phyloP scores from a whole-genome alignment of 129 eudicot species.

The Lactuca sativa region DNA sequence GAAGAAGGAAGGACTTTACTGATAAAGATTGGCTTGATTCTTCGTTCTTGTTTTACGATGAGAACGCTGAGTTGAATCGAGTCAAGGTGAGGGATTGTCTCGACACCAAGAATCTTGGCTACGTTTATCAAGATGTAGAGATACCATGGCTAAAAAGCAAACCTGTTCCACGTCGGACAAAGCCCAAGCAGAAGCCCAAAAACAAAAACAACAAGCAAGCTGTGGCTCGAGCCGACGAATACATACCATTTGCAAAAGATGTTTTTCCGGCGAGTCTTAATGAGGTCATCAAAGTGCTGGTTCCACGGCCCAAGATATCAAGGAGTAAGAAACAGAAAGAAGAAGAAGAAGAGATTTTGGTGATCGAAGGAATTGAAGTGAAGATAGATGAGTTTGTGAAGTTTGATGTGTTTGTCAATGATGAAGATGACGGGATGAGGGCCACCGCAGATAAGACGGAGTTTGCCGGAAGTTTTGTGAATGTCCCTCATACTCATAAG shows the following conservation, averaged over 20 bases:
- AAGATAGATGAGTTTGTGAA: slow-evolving; percentile 33
- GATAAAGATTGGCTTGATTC: slow-evolving; percentile 51
- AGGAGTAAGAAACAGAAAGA: slow-evolving; percentile 47
- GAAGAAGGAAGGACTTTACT: slow-evolving; percentile 33
- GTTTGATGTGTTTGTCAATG: slow-evolving; percentile 60
- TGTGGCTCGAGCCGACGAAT: slow-evolving; percentile 32
- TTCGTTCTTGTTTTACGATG: slow-evolving; percentile 49
- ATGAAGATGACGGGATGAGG: slow-evolving; percentile 42
- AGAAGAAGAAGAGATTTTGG: slow-evolving; percentile 43
- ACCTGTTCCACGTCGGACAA: slow-evolving; percentile 36
- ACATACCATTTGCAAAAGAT: slow-evolving; percentile 23
- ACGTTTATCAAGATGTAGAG: slow-evolving; percentile 38
- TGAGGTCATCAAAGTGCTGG: slow-evolving; percentile 29
- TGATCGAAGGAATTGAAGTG: slow-evolving; percentile 42
- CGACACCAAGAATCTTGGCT: slow-evolving; percentile 44
- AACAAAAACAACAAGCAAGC: slow-evolving; percentile 30
- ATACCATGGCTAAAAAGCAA: slow-evolving; percentile 45
- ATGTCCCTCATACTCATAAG: slow-evolving; percentile 51
- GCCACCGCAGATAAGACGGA: slow-evolving; percentile 35
- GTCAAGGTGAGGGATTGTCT: slow-evolving; percentile 48
- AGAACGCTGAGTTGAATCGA: slow-evolving; percentile 47
- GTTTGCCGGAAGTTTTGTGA: slow-evolving; percentile 56
- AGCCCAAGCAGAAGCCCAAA: slow-evolving; percentile 15
- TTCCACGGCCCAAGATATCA: slow-evolving; percentile 40
- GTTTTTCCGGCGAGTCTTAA: slow-evolving; percentile 36